Percentiles rank a stretch among this genome's conserved stretches.
Conservation (phyloP, 2,329 filamentous ascomycete species). For the Fusarium piperis region DNA sequence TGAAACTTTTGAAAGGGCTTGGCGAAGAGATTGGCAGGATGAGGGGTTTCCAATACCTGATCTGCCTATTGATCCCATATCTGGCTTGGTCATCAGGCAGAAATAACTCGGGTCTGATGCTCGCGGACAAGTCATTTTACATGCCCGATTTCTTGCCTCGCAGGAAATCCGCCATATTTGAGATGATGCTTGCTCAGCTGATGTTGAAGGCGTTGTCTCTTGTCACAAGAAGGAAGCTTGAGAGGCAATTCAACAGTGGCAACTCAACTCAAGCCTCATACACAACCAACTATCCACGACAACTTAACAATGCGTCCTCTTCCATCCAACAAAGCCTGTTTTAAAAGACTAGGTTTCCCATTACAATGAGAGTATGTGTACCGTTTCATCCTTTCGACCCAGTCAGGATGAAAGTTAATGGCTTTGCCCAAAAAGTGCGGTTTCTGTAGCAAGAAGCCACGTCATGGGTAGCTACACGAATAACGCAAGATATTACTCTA, state of each 20-base stretch:
- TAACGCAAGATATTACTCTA: not conserved
- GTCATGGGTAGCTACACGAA: not conserved
- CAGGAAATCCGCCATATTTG: conserved; percentile 83
- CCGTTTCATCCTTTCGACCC: not conserved
- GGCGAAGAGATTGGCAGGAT: not conserved
- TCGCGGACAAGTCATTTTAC: conserved; percentile 87
- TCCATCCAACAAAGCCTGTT: not conserved
- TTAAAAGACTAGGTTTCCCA: not conserved
- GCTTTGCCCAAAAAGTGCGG: not conserved
- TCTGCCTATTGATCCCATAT: conserved; percentile 83
- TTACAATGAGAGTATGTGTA: not conserved
- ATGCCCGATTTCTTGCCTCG: conserved; percentile 94
- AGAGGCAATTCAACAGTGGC: not conserved
- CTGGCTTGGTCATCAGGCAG: conserved; percentile 83
- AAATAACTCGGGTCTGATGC: conserved; percentile 81
- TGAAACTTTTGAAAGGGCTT: not conserved
- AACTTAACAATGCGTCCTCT: not conserved
- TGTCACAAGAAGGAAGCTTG: too few relatives aligned
- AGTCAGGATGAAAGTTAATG: not conserved
- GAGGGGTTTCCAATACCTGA: too few relatives aligned
- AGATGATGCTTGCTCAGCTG: not conserved
- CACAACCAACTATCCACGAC: not conserved
- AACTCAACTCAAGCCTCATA: not conserved
- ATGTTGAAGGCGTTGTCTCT: not conserved
- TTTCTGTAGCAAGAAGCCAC: not conserved